Percentiles rank a stretch among this genome's conserved stretches.
Conservation (phyloP, 2,329 filamentous ascomycete genomes). For the Colletotrichum tanaceti region DNA sequence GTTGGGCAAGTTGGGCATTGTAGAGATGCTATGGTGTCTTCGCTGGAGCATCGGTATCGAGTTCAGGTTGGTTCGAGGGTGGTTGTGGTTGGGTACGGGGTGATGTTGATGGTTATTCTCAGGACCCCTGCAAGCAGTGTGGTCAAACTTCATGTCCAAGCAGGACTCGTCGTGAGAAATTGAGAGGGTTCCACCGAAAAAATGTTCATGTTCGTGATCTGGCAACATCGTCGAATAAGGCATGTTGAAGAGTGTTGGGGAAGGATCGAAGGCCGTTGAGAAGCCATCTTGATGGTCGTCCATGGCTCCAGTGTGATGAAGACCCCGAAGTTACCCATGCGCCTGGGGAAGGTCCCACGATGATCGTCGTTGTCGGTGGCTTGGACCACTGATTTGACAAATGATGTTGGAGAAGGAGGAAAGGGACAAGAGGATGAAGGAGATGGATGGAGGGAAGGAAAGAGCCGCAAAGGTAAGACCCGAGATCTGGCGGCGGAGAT, state of each 20-base stretch:
- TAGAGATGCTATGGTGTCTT: slow-evolving; percentile 30
- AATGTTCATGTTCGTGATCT: slow-evolving; percentile 13
- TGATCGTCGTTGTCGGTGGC: slow-evolving; percentile 3
- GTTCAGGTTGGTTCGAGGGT: slow-evolving; percentile 35
- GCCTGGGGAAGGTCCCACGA: slow-evolving; percentile 14
- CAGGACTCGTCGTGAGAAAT: slow-evolving; percentile 49
- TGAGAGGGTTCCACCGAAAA: not conserved
- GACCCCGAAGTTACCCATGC: slow-evolving; percentile 6
- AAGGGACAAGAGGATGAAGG: not conserved
- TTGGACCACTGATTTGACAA: not conserved
- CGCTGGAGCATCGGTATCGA: slow-evolving; percentile 15
- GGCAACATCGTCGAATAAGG: slow-evolving; percentile 11
- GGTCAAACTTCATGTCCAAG: slow-evolving; percentile 44
- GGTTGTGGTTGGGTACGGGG: slow-evolving; percentile 33
- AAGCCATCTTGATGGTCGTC: slow-evolving; percentile 41
- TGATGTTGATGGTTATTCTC: slow-evolving; percentile 22
- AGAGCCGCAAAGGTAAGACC: slow-evolving; percentile 35
- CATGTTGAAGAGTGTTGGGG: slow-evolving; percentile 37
- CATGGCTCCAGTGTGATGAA: slow-evolving; percentile 37
- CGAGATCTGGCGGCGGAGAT: slow-evolving; percentile 14
- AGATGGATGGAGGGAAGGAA: slow-evolving; percentile 5
- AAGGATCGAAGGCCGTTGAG: not conserved
- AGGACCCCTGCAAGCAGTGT: slow-evolving; percentile 21
- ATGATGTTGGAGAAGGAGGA: not conserved
- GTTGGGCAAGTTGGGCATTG: slow-evolving; percentile 23